phyloP scores from a whole-genome alignment of 2,329 filamentous ascomycete species.

The Huntiella moniliformis region DNA sequence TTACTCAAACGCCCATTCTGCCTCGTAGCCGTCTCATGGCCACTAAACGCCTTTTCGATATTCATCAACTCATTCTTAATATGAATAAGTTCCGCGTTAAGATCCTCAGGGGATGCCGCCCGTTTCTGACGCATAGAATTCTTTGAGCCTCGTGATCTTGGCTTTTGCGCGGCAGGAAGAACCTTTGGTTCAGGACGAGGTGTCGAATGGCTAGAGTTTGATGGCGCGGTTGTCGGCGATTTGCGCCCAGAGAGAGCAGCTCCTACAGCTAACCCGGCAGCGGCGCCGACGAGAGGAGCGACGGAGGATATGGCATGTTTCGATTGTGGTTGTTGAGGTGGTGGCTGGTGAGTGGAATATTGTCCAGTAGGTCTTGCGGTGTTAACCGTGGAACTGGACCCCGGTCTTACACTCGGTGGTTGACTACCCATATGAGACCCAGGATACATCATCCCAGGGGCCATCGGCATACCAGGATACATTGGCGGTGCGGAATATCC shows the following conservation, averaged over 20 bases:
- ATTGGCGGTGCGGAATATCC: background rate
- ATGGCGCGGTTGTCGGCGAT: too few species aligned
- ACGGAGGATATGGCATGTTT: too few species aligned
- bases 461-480: background rate
- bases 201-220: too few species aligned
- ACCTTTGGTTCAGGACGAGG: too few species aligned
- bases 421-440: background rate
- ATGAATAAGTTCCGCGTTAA: background rate
- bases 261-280: too few species aligned
- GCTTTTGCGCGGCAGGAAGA: too few species aligned
- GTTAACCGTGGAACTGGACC: slow-evolving; percentile 2
- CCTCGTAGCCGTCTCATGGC: background rate
- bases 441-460: background rate
- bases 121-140: too few species aligned
- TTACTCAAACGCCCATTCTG: background rate
- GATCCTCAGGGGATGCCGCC: background rate
- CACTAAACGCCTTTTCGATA: background rate
- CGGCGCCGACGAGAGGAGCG: too few species aligned
- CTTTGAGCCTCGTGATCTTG: too few species aligned
- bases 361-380: background rate
- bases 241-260: too few species aligned
- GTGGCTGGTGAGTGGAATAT: too few species aligned
- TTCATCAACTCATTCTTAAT: slow-evolving; percentile 1
- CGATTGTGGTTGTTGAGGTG: too few species aligned
- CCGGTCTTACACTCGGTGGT: background rate